Evolutionary conservation across 345 rosid species (phyloP).

Genomic region (Linum tenue): DNA sequence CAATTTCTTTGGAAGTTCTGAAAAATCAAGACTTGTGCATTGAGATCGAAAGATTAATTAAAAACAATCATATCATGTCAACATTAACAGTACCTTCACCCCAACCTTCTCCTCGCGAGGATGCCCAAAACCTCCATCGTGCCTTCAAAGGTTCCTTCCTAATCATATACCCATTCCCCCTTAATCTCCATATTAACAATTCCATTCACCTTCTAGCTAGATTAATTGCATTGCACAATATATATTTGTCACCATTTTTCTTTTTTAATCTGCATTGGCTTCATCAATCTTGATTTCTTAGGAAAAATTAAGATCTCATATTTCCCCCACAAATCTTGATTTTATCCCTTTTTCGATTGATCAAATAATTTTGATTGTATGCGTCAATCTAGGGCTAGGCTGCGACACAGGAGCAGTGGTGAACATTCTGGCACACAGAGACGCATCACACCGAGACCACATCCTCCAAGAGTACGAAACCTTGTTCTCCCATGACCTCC

Average conservation of each 20-base stretch:
- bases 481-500: conserved; percentile 35
- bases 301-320: too few relatives aligned
- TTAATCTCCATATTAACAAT: not conserved
- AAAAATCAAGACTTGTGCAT: too few relatives aligned
- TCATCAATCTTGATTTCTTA: too few relatives aligned
- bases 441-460: conserved; percentile 39
- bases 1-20: too few relatives aligned
- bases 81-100: conserved; percentile 30
- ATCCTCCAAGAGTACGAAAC: conserved; percentile 55
- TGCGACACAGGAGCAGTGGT: conserved; percentile 42
- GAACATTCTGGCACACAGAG: conserved; percentile 43
- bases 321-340: too few relatives aligned
- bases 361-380: not conserved
- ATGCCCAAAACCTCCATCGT: conserved; percentile 39
- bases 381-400: conserved; percentile 33
- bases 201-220: not conserved
- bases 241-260: not conserved
- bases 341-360: not conserved
- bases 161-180: not conserved
- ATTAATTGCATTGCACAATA: not conserved
- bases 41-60: too few relatives aligned
- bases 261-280: not conserved
- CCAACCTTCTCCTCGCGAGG: conserved; percentile 39
- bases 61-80: conserved; percentile 21
- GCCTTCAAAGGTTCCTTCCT: conserved; percentile 50